Base-by-base conservation (phyloP, 2,329 filamentous ascomycete species). In the Hawksworthiomyces lignivorus region DNA sequence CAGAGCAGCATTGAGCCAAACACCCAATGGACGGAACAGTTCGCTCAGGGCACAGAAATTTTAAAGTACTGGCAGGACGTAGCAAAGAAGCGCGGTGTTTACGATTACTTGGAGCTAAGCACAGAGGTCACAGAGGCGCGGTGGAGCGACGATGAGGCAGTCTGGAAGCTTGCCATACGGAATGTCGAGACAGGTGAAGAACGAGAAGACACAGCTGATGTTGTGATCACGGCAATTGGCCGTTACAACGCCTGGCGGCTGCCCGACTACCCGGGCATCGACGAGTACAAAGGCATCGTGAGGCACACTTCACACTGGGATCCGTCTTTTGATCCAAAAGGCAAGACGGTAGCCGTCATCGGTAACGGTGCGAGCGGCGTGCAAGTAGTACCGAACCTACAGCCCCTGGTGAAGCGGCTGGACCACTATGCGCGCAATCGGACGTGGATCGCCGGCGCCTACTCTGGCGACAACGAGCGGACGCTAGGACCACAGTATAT, bases 211-310 rank as follows among this genome's bases (percentile, higher is more conserved):
- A 69, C 76, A 30, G 65, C 69, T 31, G 80, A 85, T 47, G 72
- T 82, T 41, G 56, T 84, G 2, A 61, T 85, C 24, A 75, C 73
- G 0, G 78, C 78, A 0, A 72, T 79, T 44, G 81, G 80, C 0
- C 68, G 73, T 27, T 81, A 84, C 75, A 47, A 42, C 49, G 67
- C 67, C 44, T 70, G 63, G 56, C 59, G 62, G 37, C 72, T 67
- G 64, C 74, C 75, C 2, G 62, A 66, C 14, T 65, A 78, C 17
- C 62, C 67, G 0, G 76, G 75, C 0, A 47, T 72, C 0, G 50
- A 65, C 3, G 59, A 57, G 14, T 81, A 77, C 57, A 56, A 65
- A 39, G 75, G 75, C 9, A 52, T 57, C 7, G 55, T 77, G 3
- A 62, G 77, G 36, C 75, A 80, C 52, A 71, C 72, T 1, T 69